Percentiles rank a stretch among this genome's conserved stretches.
phyloP scores from a whole-genome alignment of 805 yeast species.

The Starmerella sirachaensis region DNA sequence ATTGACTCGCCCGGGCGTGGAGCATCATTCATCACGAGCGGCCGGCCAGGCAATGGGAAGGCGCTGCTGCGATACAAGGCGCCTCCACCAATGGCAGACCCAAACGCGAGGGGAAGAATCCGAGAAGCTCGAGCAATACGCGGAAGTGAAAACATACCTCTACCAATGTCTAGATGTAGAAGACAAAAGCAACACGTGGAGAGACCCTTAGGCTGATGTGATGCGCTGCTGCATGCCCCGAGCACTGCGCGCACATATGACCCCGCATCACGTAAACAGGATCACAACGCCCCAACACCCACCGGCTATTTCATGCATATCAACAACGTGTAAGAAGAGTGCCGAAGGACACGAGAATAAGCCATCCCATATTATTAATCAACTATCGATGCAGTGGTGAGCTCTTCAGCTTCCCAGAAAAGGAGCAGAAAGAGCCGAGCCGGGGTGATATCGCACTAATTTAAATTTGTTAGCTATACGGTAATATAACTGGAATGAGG shows the following conservation, averaged over 20 bases:
- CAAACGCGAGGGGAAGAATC: constrained; percentile 8
- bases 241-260: too few species aligned
- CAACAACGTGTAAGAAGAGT: too few species aligned
- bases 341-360: too few species aligned
- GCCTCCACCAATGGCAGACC: constrained; percentile 6
- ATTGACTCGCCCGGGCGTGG: constrained; percentile 16
- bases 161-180: background rate
- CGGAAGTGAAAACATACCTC: constrained; percentile 12
- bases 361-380: too few species aligned
- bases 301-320: too few species aligned
- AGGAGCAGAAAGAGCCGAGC: background rate
- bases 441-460: background rate
- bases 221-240: too few species aligned
- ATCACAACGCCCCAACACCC: too few species aligned
- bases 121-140: constrained; percentile 7
- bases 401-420: too few species aligned
- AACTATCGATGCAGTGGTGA: too few species aligned
- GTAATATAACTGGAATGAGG: constrained; percentile 1
- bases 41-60: background rate
- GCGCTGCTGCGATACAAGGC: background rate
- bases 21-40: background rate
- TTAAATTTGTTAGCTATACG: background rate
- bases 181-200: background rate
- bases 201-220: too few species aligned
- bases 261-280: too few species aligned